Evolutionary conservation across 768 basidiomycete genomes (phyloP), one percentile per base, ranked within the genome.

Genomic region (Psilocybe sp.): DNA sequence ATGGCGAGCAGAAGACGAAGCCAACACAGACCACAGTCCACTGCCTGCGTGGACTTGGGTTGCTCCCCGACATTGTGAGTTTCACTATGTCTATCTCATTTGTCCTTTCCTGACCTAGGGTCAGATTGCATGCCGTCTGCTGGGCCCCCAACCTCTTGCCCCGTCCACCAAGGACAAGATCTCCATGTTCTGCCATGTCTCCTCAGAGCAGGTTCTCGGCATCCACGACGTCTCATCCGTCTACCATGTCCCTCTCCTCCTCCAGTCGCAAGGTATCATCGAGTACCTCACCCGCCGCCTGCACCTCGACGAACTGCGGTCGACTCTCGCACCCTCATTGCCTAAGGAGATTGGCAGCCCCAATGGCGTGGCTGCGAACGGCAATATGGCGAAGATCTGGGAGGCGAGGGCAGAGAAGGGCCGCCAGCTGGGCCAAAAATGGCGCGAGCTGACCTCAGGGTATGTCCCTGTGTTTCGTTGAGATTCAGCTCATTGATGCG

Each of bases 1-100:
- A 97, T 47, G 96, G 96, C 49, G 96, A 99, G 67, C 96, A 98
- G 64, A 99, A 99, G 71, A 99, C 96, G 7, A 99, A 99, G 65
- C 96, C 96, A 1, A 99, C 96, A 0, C 96, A 99, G 67, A 96
- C 95, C 13, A 96, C 93, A 14, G 90, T 98, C 10, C 89, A 96
- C 59, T 94, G 92, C 46, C 71, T 98, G 39, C 81, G 96, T 42
- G 95, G 96, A 4, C 78, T 98, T 14, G 96, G 96, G 57, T 74
- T 99, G 4, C 79, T 93, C 10, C 95, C 96, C 40, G 96, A 99
- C 69, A 68, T 99, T 59, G 93, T 93, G 52, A 44, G 87, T 72
- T 40, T n/a, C 35, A 23, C 3, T 11, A 7, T 7, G 12, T 16
- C 35, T 15, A 45, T 45, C 8, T 4, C 15, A 23, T n/a, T 28